phyloP scores from a whole-genome alignment of 352 stramenopile species.

The Phytophthora podocarpi region DNA sequence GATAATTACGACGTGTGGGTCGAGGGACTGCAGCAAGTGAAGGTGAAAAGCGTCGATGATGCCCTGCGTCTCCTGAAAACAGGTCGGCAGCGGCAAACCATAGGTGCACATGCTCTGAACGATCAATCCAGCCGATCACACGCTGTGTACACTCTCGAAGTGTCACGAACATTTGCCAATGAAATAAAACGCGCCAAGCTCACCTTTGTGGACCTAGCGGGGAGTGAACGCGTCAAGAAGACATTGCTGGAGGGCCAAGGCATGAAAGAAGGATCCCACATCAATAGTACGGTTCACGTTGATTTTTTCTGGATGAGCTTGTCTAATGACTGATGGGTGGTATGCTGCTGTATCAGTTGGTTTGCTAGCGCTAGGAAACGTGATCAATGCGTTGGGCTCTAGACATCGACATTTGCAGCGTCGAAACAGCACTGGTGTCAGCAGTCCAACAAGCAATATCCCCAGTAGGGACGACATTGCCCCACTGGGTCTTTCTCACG shows the following conservation, averaged over 20 bases:
- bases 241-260: conserved; percentile 74
- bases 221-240: conserved; percentile 82
- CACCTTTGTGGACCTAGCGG: conserved; percentile 87
- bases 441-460: conserved; percentile 4
- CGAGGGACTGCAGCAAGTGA: conserved; percentile 68
- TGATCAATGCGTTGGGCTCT: conserved; percentile 85
- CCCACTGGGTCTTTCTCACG: conserved; percentile 27
- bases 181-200: conserved; percentile 41
- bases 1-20: conserved; percentile 61
- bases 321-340: neutral
- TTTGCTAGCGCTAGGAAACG: conserved; percentile 77
- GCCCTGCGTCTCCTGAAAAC: conserved; percentile 67
- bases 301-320: too few species aligned
- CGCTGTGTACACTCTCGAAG: conserved; percentile 80
- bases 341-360: conserved; percentile 39
- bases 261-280: conserved; percentile 90
- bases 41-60: conserved; percentile 49
- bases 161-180: conserved; percentile 41
- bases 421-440: conserved; percentile 27
- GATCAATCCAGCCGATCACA: conserved; percentile 87
- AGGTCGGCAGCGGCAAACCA: conserved; percentile 71
- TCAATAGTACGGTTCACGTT: conserved; percentile 51
- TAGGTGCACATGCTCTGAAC: conserved; percentile 77
- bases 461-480: neutral
- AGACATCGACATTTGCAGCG: conserved; percentile 43